A percentile compares a stretch with the other conserved stretches of the same genome.
These are phyloP conservation scores for Hepatocystis sp. DNA, from an alignment of 169 alveolate genomes.

Conservation along the genomic window DNA sequence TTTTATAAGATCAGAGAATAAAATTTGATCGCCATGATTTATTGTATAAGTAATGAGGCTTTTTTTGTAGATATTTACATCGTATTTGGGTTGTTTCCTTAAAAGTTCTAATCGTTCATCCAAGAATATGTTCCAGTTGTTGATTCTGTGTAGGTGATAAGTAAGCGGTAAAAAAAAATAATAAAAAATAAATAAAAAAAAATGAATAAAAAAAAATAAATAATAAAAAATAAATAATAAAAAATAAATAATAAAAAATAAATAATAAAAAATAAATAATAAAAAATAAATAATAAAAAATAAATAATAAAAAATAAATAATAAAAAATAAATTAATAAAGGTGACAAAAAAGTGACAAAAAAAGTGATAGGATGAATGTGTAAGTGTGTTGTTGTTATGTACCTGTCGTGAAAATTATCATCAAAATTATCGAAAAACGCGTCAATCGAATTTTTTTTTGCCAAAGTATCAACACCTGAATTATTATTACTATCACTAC, in stretches of 20 bases:
- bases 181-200: too few relatives aligned
- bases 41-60: constrained; percentile 24
- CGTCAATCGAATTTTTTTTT: constrained; percentile 10
- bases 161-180: too few relatives aligned
- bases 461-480: constrained; percentile 10
- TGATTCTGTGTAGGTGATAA: constrained; percentile 13
- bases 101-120: constrained; percentile 25
- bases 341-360: too few relatives aligned
- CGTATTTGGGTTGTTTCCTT: constrained; percentile 41
- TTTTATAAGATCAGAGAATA: constrained; percentile 10
- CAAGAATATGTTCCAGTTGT: constrained; percentile 35
- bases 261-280: too few relatives aligned
- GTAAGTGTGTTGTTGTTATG: neutral
- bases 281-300: neutral
- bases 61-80: constrained; percentile 48
- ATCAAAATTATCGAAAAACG: constrained; percentile 7
- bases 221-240: too few relatives aligned
- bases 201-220: too few relatives aligned
- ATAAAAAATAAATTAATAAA: neutral
- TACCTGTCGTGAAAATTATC: constrained; percentile 64
- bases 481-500: constrained; percentile 13
- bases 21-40: constrained; percentile 18
- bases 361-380: neutral
- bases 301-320: neutral
- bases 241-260: too few relatives aligned